Evolutionary conservation across 2,329 filamentous ascomycete genomes (phyloP).

Genomic region (Orbilia blumenaviensis): DNA sequence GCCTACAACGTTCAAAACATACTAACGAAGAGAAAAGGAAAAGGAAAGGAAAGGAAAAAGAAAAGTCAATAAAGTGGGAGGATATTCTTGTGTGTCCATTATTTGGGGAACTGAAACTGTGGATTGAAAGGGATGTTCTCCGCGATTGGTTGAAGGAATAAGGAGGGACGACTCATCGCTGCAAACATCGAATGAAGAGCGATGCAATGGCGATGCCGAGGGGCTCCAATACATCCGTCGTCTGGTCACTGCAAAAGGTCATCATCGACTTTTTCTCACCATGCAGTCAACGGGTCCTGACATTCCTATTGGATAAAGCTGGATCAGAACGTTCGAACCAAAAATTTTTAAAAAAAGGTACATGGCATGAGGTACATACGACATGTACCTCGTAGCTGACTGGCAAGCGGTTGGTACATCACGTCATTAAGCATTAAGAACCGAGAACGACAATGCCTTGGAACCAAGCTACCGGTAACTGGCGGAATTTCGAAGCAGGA

Average conservation of each 20-base stretch:
- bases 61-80: slow-evolving; percentile 9
- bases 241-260: background rate
- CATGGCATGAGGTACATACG: background rate
- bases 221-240: background rate
- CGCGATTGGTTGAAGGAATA: slow-evolving; percentile 20
- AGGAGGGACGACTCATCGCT: slow-evolving; percentile 1
- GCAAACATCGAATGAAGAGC: slow-evolving; percentile 1
- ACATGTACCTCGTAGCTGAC: slow-evolving; percentile 34
- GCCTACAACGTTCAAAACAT: too few species aligned
- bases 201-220: slow-evolving; percentile 13
- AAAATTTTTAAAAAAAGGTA: background rate
- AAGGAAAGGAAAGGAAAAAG: too few species aligned
- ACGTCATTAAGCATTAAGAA: slow-evolving; percentile 45
- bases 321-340: background rate
- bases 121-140: slow-evolving; percentile 3
- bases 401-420: slow-evolving; percentile 36
- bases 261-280: too few species aligned
- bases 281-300: too few species aligned
- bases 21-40: too few species aligned
- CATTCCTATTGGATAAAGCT: slow-evolving; percentile 3
- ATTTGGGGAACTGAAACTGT: slow-evolving; percentile 28
- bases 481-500: slow-evolving; percentile 30
- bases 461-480: slow-evolving; percentile 53
- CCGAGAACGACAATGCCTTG: slow-evolving; percentile 28
- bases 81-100: too few species aligned